A percentile compares a stretch with the other conserved stretches of the same genome.
Conservation (phyloP, 345 rosid genomes). For the Hibiscus mutabilis region DNA sequence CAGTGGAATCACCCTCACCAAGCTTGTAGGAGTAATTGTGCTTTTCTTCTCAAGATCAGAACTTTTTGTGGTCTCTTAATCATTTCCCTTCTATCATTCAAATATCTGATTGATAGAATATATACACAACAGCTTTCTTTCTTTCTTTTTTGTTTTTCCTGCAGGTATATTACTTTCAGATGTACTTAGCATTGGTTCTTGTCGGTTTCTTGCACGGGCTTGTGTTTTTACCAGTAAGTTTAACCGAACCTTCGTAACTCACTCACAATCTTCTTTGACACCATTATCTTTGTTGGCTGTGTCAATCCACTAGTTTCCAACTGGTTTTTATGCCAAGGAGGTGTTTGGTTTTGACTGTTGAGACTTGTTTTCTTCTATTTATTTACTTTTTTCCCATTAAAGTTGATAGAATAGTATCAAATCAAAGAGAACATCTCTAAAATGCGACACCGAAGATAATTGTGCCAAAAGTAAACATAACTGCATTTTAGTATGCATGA, state of each 20-base stretch:
- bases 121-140: neutral
- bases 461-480: too few relatives aligned
- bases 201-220: conserved; percentile 91
- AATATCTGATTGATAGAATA: neutral
- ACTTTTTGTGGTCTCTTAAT: conserved; percentile 67
- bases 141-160: conserved; percentile 17
- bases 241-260: neutral
- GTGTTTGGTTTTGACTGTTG: neutral
- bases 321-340: neutral
- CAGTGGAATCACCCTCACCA: conserved; percentile 94
- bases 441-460: too few relatives aligned
- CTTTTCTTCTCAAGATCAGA: conserved; percentile 84
- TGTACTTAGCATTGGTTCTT: conserved; percentile 84
- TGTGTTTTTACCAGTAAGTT: conserved; percentile 83
- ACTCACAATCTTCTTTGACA: neutral
- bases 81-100: conserved; percentile 16
- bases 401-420: neutral
- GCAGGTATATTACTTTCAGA: conserved; percentile 95
- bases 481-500: neutral
- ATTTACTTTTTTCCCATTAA: neutral
- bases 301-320: neutral
- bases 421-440: neutral
- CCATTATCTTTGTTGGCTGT: neutral
- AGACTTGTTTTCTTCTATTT: neutral
- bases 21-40: conserved; percentile 83